Base-by-base conservation (phyloP, 106 monocot genomes). In the Narthecium ossifragum region DNA sequence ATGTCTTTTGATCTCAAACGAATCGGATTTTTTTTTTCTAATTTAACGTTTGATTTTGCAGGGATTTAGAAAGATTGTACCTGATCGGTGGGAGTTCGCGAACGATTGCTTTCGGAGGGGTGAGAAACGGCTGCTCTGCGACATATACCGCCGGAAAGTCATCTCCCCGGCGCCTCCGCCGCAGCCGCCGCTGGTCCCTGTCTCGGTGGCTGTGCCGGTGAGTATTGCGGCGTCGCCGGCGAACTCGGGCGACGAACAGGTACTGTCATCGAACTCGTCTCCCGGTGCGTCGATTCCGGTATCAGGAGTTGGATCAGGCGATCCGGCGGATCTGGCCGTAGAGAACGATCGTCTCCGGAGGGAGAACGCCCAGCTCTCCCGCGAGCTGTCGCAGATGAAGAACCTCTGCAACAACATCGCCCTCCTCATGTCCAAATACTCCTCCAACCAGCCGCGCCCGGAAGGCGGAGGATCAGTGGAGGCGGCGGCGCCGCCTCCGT, bases 331-430 rank as follows among this genome's bases (percentile, higher is more conserved):
- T 22, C 73, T 80, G 61, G 14, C 34, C 24, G 84, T 72, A 23
- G 89, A 89, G 70, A 89, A 89, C 74, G 77, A 81, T 24, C 56
- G 80, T 38, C 63, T 89, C 30, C 50, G 78, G 32, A 70, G 53
- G 65, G 84, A 89, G 65, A 89, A 89, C 75, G 37, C 50, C 23
- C 62, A 53, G 62, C 71, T 89, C 21, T 70, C 39, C 11, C 59
- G 69, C n/a, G 89, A 89, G 67, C 58, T 89, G 24, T 53, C 64
- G 8, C 75, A 84, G 64, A 74, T 89, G 57, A 77, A 78, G 72
- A 59, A 55, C 37, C 70, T 89, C 56, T 89, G 80, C 66, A 66
- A 73, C 66, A 72, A 75, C 48, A 75, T 89, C 17, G 0, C 75
- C 48, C 32, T 29, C 15, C 65, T 89, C 37, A 74, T 89, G 70